Percentiles rank a stretch among this genome's conserved stretches.
Evolutionary conservation across 768 basidiomycete genomes (phyloP).

Genomic region (Sistotremastrum suecicum): DNA sequence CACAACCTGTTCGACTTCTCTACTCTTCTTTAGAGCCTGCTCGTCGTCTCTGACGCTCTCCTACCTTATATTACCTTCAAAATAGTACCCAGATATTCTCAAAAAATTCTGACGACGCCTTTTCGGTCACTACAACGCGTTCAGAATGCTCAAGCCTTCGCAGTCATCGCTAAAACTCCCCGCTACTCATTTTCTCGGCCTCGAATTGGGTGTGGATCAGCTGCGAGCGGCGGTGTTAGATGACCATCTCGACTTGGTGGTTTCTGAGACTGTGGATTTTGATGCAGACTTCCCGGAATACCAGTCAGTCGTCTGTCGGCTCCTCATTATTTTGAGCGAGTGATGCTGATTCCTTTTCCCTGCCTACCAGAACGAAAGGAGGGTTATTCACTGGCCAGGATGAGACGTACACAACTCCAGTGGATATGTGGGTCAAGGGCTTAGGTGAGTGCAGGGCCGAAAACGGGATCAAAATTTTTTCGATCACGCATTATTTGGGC

Average conservation of each 20-base stretch:
- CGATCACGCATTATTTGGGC: conserved; percentile 11
- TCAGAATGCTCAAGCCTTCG: too few relatives aligned
- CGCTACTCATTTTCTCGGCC: conserved; percentile 60
- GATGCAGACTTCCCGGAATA: conserved; percentile 68
- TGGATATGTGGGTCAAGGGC: conserved; percentile 85
- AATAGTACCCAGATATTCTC: too few relatives aligned
- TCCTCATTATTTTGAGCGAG: conserved; percentile 2
- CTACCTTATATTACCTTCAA: too few relatives aligned
- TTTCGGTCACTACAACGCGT: too few relatives aligned
- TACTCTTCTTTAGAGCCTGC: too few relatives aligned
- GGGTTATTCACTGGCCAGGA: conserved; percentile 80
- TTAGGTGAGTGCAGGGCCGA: conserved; percentile 42
- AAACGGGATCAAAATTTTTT: conserved; percentile 51
- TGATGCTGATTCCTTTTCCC: conserved; percentile 5
- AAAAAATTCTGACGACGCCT: too few relatives aligned
- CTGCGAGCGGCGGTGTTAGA: conserved; percentile 74
- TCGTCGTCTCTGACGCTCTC: too few relatives aligned
- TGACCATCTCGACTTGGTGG: conserved; percentile 67
- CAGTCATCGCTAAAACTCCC: too few relatives aligned
- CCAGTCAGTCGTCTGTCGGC: conserved; percentile 39
- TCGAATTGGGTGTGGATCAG: conserved; percentile 78
- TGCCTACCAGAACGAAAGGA: conserved; percentile 51
- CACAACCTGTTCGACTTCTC: too few relatives aligned
- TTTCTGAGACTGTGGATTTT: conserved; percentile 73
- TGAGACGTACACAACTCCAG: conserved; percentile 76